These are phyloP conservation scores for Pichia nanzhaoensis DNA, from an alignment of 805 yeast genomes.

Conservation along the genomic window DNA sequence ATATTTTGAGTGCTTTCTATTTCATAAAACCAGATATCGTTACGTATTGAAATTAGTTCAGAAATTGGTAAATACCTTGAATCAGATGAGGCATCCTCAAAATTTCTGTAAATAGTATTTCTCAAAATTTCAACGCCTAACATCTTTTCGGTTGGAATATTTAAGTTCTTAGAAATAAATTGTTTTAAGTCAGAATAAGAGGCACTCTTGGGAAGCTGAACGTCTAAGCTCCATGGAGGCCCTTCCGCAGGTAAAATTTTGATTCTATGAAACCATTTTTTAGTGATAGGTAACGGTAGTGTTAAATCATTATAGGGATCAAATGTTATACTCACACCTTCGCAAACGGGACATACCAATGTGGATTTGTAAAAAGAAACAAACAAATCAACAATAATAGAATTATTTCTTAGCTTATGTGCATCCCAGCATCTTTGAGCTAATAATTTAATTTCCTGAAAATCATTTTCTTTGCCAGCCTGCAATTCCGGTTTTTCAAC, in stretches of 20 bases:
- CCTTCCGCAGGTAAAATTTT: constrained; percentile 55
- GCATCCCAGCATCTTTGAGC: constrained; percentile 77
- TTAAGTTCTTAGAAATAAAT: constrained; percentile 48
- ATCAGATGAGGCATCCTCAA: constrained; percentile 48
- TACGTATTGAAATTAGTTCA: constrained; percentile 58
- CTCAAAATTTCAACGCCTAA: constrained; percentile 59
- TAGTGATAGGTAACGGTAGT: constrained; percentile 74
- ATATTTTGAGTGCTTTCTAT: constrained; percentile 39
- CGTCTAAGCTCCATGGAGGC: constrained; percentile 48
- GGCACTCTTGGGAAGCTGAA: constrained; percentile 63
- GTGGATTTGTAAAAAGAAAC: constrained; percentile 90
- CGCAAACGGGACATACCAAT: constrained; percentile 78
- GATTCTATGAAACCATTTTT: constrained; percentile 63
- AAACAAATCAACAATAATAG: constrained; percentile 77
- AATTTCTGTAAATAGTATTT: constrained; percentile 60
- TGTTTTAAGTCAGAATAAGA: constrained; percentile 56
- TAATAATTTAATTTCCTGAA: constrained; percentile 46
- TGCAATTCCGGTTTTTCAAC: constrained; percentile 80
- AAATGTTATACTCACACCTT: constrained; percentile 75
- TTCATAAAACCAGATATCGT: constrained; percentile 58
- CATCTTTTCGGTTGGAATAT: constrained; percentile 32
- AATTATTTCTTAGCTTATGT: constrained; percentile 75
- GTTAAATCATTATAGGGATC: constrained; percentile 93
- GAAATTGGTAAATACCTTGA: constrained; percentile 59
- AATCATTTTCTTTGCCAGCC: constrained; percentile 53